phyloP scores from a whole-genome alignment of 805 yeast species.

The Starmerella stigmatis region DNA sequence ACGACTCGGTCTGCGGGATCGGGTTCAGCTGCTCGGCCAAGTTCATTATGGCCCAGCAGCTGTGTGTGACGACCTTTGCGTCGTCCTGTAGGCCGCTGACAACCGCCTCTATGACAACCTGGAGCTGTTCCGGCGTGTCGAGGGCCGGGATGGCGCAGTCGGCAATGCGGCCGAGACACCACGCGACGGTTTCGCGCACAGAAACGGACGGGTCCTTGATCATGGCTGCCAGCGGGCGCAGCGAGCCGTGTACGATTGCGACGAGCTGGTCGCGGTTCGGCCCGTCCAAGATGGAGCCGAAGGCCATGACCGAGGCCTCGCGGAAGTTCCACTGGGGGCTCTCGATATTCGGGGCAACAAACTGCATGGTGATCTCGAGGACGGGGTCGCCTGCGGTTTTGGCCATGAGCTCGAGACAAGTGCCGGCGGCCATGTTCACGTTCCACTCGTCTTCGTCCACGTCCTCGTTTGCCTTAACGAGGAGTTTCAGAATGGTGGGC shows the following conservation, averaged over 20 bases:
- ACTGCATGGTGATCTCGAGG: conserved; percentile 71
- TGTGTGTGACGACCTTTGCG: conserved; percentile 88
- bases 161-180: conserved; percentile 96
- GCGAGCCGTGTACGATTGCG: conserved; percentile 65
- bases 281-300: conserved; percentile 93
- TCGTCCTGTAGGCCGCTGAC: conserved; percentile 77
- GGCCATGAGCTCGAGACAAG: conserved; percentile 89
- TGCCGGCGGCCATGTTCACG: conserved; percentile 97
- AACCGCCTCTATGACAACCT: conserved; percentile 62
- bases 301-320: conserved; percentile 98
- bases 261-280: conserved; percentile 67
- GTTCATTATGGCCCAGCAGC: conserved; percentile 95
- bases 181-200: conserved; percentile 93
- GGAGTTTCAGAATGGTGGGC: conserved; percentile 69
- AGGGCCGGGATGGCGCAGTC: conserved; percentile 67
- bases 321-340: conserved; percentile 67
- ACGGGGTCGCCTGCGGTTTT: conserved; percentile 79
- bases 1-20: conserved; percentile 35
- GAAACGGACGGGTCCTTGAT: conserved; percentile 68
- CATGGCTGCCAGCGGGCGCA: conserved; percentile 62
- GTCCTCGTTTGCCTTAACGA: conserved; percentile 83
- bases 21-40: conserved; percentile 65
- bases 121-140: conserved; percentile 53
- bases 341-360: conserved; percentile 65
- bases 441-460: conserved; percentile 94